Percentiles rank a stretch among this genome's conserved stretches.
These are phyloP conservation scores for Aspergillus incahuasiensis DNA, from an alignment of 495 filamentous ascomycete genomes.

Conservation along the genomic window DNA sequence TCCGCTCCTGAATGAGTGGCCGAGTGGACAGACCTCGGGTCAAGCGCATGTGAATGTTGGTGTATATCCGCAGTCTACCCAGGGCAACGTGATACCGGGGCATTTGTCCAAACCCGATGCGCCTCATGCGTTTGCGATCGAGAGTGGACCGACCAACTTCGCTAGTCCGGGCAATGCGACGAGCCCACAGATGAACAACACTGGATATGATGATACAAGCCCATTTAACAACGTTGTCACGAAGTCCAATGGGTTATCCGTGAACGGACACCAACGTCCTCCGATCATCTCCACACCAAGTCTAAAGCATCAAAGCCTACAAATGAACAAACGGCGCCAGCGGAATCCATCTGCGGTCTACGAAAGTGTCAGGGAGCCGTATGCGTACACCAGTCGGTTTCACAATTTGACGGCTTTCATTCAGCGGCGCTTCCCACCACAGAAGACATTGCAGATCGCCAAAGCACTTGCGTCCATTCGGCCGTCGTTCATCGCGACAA, in stretches of 20 bases:
- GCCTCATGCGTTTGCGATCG: slow-evolving; percentile 70
- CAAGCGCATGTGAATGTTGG: slow-evolving; percentile 39
- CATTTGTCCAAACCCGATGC: slow-evolving; percentile 46
- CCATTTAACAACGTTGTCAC: slow-evolving; percentile 20
- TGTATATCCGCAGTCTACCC: slow-evolving; percentile 33
- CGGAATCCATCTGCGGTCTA: slow-evolving; percentile 83
- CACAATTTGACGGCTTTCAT: slow-evolving; percentile 83
- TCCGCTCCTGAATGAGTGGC: slow-evolving; percentile 45
- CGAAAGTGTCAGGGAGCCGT: slow-evolving; percentile 80
- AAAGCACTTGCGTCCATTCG: slow-evolving; percentile 84
- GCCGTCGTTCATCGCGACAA: slow-evolving; percentile 87
- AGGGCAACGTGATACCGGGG: slow-evolving; percentile 36
- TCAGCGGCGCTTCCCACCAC: slow-evolving; percentile 64
- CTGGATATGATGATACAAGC: slow-evolving; percentile 34
- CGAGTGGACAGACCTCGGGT: slow-evolving; percentile 34
- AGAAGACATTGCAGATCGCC: slow-evolving; percentile 71
- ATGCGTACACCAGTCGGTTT: slow-evolving; percentile 84
- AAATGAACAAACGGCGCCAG: slow-evolving; percentile 43
- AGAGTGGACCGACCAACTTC: slow-evolving; percentile 56
- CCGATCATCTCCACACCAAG: slow-evolving; percentile 40
- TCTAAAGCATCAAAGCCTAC: slow-evolving; percentile 45
- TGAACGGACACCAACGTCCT: slow-evolving; percentile 17
- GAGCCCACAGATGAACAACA: slow-evolving; percentile 43
- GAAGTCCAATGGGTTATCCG: slow-evolving; percentile 33
- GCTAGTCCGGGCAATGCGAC: slow-evolving; percentile 54